phyloP scores from a whole-genome alignment of 768 basidiomycete species.

The Kwoniella heveanensis region DNA sequence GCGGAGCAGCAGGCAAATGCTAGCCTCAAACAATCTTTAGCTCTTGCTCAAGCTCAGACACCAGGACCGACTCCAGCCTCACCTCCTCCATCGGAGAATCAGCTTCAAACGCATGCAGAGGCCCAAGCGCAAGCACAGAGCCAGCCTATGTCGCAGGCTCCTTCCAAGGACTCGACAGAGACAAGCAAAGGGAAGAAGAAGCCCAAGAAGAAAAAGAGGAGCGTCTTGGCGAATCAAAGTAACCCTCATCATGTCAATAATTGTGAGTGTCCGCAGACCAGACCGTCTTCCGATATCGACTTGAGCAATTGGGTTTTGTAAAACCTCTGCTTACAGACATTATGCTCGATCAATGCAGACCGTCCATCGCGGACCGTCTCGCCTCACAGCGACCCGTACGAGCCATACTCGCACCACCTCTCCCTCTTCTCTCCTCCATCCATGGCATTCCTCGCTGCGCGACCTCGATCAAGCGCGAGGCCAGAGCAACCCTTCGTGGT shows the following conservation, averaged over 20 bases:
- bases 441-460: conserved; percentile 48
- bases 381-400: conserved; percentile 28
- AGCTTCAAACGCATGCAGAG: neutral
- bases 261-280: conserved; percentile 59
- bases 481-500: conserved; percentile 36
- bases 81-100: too few relatives aligned
- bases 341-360: conserved; percentile 24
- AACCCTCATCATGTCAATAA: conserved; percentile 95
- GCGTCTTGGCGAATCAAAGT: conserved; percentile 84
- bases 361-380: conserved; percentile 40
- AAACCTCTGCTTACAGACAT: too few relatives aligned
- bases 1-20: conserved; percentile 1
- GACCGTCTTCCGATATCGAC: too few relatives aligned
- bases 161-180: conserved; percentile 18
- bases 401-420: conserved; percentile 34
- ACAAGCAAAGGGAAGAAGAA: conserved; percentile 48
- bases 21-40: too few relatives aligned
- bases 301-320: too few relatives aligned
- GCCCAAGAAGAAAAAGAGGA: conserved; percentile 90
- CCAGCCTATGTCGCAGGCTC: conserved; percentile 15
- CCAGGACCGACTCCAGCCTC: neutral
- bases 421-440: conserved; percentile 50
- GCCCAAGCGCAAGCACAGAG: neutral
- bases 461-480: conserved; percentile 24
- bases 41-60: neutral